phyloP scores from a whole-genome alignment of 805 yeast species.

The Metschnikowia rubicola region DNA sequence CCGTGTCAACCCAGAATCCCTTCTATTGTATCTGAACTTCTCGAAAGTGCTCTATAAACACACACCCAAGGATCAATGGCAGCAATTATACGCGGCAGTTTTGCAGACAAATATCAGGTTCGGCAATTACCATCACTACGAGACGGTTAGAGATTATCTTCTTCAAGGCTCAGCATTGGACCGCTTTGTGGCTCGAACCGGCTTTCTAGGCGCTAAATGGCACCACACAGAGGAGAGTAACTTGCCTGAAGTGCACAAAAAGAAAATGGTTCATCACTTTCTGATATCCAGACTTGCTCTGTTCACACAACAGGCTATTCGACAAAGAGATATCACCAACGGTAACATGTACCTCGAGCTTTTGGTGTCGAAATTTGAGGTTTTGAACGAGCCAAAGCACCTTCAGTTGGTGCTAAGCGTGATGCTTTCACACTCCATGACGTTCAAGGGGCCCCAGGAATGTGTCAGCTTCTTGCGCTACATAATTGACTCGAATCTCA shows the following conservation, averaged over 20 bases:
- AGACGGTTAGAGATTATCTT: constrained; percentile 22
- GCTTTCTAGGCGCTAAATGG: constrained; percentile 35
- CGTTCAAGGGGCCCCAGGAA: constrained; percentile 34
- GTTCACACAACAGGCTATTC: constrained; percentile 23
- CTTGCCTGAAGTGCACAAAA: constrained; percentile 17
- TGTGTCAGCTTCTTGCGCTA: constrained; percentile 33
- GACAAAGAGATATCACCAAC: constrained; percentile 27
- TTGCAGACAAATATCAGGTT: constrained; percentile 34
- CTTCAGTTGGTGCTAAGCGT: constrained; percentile 27
- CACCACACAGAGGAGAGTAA: constrained; percentile 26
- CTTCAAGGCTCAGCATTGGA: constrained; percentile 30
- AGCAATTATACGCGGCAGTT: constrained; percentile 28
- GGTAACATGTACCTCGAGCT: constrained; percentile 34
- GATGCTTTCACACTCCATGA: constrained; percentile 33
- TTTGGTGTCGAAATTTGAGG: constrained; percentile 37
- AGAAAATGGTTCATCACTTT: constrained; percentile 32
- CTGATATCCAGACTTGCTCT: constrained; percentile 24
- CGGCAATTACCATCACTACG: constrained; percentile 11
- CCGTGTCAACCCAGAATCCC: constrained; percentile 20
- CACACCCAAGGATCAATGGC: constrained; percentile 4
- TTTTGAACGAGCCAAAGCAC: background rate
- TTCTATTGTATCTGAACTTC: constrained; percentile 10
- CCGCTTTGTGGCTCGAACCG: constrained; percentile 34
- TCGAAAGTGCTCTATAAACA: background rate
- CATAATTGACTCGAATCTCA: constrained; percentile 26